phyloP scores from a whole-genome alignment of 1,284 basidiomycete species.

The Takashimella koratensis region DNA sequence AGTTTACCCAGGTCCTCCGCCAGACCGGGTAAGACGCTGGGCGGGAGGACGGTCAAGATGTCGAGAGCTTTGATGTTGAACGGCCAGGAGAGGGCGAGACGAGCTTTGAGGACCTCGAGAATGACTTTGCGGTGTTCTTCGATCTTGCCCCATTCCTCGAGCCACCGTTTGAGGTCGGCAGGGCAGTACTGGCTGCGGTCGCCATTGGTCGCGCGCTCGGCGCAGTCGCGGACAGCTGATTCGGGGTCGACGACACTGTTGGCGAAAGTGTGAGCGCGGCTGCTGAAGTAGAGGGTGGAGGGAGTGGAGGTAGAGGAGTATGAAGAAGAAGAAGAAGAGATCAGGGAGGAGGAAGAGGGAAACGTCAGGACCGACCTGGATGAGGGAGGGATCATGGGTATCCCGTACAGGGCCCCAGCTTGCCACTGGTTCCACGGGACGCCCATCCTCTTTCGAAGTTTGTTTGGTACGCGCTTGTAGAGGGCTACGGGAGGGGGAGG shows the following conservation, averaged over 20 bases:
- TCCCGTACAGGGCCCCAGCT: background rate
- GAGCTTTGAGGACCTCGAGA: constrained; percentile 31
- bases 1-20: constrained; percentile 28
- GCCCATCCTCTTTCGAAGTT: background rate
- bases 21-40: constrained; percentile 16
- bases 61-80: constrained; percentile 43
- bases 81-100: constrained; percentile 40
- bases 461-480: background rate
- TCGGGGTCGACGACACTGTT: constrained; percentile 18
- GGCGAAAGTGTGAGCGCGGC: background rate
- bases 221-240: constrained; percentile 27
- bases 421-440: background rate
- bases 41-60: constrained; percentile 25
- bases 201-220: constrained; percentile 27
- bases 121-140: constrained; percentile 36
- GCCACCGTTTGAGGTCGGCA: constrained; percentile 10
- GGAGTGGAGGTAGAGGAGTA: background rate
- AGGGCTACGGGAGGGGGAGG: constrained; percentile 1
- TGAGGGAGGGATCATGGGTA: constrained; percentile 5
- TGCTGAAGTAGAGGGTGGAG: constrained; percentile 12
- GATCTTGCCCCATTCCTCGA: constrained; percentile 26
- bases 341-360: constrained; percentile 7
- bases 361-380: constrained; percentile 4
- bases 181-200: background rate
- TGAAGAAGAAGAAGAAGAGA: background rate